Evolutionary conservation across 1,284 basidiomycete species (phyloP).

Genomic region (Cutaneotrichosporon sp.): DNA sequence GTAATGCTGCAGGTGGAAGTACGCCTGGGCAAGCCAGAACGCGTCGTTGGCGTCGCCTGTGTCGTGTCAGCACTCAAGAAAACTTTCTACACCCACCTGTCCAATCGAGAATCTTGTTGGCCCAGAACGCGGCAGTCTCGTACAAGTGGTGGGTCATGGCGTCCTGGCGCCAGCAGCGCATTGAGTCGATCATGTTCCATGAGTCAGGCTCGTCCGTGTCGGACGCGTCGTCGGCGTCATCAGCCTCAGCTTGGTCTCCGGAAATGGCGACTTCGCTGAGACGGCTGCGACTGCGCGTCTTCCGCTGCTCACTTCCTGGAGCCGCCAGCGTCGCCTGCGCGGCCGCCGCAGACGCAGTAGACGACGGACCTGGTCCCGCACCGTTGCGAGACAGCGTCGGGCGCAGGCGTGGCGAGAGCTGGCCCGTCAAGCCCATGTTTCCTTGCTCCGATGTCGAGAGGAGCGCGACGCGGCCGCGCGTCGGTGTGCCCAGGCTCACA

Average conservation of each 20-base stretch:
- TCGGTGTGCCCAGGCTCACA: slow-evolving; percentile 11
- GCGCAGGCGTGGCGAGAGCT: slow-evolving; percentile 18
- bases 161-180: slow-evolving; percentile 94
- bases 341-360: neutral
- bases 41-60: slow-evolving; percentile 90
- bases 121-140: slow-evolving; percentile 97
- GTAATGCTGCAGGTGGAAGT: slow-evolving; percentile 92
- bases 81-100: slow-evolving; percentile 61
- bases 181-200: slow-evolving; percentile 85
- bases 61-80: neutral
- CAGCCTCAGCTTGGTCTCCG: slow-evolving; percentile 2
- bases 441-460: slow-evolving; percentile 17
- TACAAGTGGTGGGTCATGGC: slow-evolving; percentile 97
- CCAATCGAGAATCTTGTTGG: slow-evolving; percentile 89
- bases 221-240: slow-evolving; percentile 47
- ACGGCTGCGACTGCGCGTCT: slow-evolving; percentile 11
- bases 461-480: slow-evolving; percentile 6
- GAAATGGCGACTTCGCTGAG: slow-evolving; percentile 8
- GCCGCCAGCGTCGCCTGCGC: neutral
- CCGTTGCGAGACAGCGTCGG: slow-evolving; percentile 4
- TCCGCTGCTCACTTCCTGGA: slow-evolving; percentile 2
- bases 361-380: neutral
- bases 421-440: slow-evolving; percentile 16
- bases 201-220: slow-evolving; percentile 53
- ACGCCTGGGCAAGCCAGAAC: slow-evolving; percentile 96